A percentile compares a stretch with the other conserved stretches of the same genome.
Conservation (phyloP, 352 stramenopile species). For the Phytopythium ostracodes region DNA sequence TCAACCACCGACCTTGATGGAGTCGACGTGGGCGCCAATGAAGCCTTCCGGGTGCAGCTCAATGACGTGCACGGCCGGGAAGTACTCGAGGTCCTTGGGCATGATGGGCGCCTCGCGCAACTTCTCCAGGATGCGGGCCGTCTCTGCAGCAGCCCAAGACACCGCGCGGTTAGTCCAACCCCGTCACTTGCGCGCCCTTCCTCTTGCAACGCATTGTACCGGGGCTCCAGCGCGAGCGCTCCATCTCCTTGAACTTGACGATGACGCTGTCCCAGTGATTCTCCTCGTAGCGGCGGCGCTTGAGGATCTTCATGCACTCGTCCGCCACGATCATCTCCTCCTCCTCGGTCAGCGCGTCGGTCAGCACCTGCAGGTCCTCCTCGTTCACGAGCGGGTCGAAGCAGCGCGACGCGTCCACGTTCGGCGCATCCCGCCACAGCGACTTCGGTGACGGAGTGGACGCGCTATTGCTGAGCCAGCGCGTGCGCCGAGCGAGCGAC, state of each 20-base stretch:
- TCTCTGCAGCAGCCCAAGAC: conserved; percentile 31
- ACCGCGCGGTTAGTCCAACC: neutral
- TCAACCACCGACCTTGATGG: conserved; percentile 51
- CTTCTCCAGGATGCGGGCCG: conserved; percentile 54
- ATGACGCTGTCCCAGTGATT: conserved; percentile 86
- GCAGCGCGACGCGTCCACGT: conserved; percentile 59
- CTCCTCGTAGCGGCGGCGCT: conserved; percentile 69
- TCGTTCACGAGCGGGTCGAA: conserved; percentile 49
- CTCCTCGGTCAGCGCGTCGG: conserved; percentile 69
- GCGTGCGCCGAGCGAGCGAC: conserved; percentile 16
- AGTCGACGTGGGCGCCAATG: conserved; percentile 85
- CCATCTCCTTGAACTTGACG: conserved; percentile 89
- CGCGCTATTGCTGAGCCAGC: neutral
- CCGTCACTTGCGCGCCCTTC: too few species aligned
- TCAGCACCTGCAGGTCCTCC: conserved; percentile 57
- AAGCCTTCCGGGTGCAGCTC: conserved; percentile 78
- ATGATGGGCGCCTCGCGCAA: conserved; percentile 56
- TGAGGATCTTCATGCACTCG: conserved; percentile 61
- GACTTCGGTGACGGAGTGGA: neutral
- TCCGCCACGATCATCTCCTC: conserved; percentile 70
- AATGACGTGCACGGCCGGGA: conserved; percentile 78
- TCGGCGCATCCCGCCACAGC: conserved; percentile 32
- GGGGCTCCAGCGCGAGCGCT: conserved; percentile 71
- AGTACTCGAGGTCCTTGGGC: conserved; percentile 59
- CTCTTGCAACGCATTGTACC: conserved; percentile 10